Base-by-base conservation (phyloP, 1,284 basidiomycete genomes). In the Boletus semigastroideus region DNA sequence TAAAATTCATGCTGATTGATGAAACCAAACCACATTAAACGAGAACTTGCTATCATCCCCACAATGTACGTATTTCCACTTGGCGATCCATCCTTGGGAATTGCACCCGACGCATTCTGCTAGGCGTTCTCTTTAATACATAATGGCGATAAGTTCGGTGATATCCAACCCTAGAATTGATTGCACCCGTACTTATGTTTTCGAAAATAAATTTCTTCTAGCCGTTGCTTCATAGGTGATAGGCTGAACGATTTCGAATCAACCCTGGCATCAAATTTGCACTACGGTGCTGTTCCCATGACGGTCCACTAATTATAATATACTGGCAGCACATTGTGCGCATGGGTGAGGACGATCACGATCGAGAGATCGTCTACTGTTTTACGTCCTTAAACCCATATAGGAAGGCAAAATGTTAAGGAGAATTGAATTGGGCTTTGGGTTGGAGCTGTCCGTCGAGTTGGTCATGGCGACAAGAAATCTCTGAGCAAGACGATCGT, bases 311-410 rank as follows among this genome's bases (percentile, higher is more conserved):
- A 39, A 42, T 47, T 34, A 45, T 19, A 12, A 25, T 25, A 25
- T 25, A 36, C 30, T 14, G 38, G 5, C 28, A n/a, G 45, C 27
- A 39, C 22, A 41, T 30, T 16, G 27, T 33, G 19, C 7, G 27
- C 42, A 33, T 22, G 16, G 25, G 17, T 20, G n/a, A 20, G 45
- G 59, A 48, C 43, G 60, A 61, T 60, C 62, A 43, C 46, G 48
- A 57, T 53, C 60, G 37, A 58, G 39, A 36, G 59, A 60, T 64
- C 56, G 57, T 20, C 55, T 20, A 8, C 20, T 11, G 19, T 30
- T 48, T 51, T 59, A 49, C 61, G 56, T 59, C 34, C 13, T 20
- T 42, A 14, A 1, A 16, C 47, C 49, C 52, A 30, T 52, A 43
- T 62, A 33, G 49, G 22, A 25, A 49, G 5, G 25, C 20, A 16